Evolutionary conservation across 2,329 filamentous ascomycete species (phyloP), one percentile per base, ranked within the genome.

Genomic region (Claviceps cyperi): DNA sequence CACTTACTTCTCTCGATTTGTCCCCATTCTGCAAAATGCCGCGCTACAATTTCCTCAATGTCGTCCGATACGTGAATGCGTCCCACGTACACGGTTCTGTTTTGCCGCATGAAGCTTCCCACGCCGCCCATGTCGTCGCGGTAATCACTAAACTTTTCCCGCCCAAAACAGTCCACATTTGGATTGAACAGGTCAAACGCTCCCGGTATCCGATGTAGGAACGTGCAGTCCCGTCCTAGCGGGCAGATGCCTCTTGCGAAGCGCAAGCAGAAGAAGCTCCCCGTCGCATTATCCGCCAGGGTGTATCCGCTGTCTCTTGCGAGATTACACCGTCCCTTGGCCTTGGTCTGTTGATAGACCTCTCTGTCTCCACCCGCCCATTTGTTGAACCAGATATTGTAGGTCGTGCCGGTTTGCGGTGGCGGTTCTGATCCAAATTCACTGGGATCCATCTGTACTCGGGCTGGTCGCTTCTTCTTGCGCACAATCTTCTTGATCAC

Each of bases 81-180:
- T 5, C 92, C 92, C 1, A 96, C 80, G 60, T 98, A 98, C 5
- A 98, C 73, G 1, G 92, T 98, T 35, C 92, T 77, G 63, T 98
- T 98, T 62, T 94, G 86, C 21, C 92, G 77, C 80, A 90, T 84
- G 62, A 98, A 98, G 54, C 81, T 88, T 24, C 92, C 92, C 2
- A 96, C 89, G 56, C 94, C 94, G 49, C 91, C 90, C 92, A 98
- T 97, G 65, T 97, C 91, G 64, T 97, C 91, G 60, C 90, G 75
- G 68, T 96, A 97, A 62, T 95, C 91, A 54, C 79, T 84, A 61
- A 88, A 86, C 70, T 94, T 95, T 73, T 96, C 91, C 52, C 91
- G 77, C 2, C 66, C 66, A 61, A 98, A 98, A 62, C 89, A 94
- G 69, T 98, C 92, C 19, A 95, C 81, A 58, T 96, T 97, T 1